Evolutionary conservation across 495 filamentous ascomycete genomes (phyloP).

Genomic region (Bombardia bombarda): DNA sequence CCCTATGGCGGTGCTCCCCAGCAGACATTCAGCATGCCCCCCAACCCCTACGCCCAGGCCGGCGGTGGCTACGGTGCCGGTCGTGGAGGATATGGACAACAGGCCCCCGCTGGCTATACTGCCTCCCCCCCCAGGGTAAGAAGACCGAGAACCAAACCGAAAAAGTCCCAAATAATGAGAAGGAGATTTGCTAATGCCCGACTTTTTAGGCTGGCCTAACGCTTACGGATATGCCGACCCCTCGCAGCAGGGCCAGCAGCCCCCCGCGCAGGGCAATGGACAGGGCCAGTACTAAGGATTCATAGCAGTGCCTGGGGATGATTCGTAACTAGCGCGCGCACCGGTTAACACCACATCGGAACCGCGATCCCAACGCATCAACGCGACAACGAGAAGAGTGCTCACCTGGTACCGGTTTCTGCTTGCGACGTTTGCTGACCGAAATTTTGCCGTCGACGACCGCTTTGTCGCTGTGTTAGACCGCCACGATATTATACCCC

Average conservation of each 20-base stretch:
- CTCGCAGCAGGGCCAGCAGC: conserved; percentile 23
- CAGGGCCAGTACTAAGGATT: conserved; percentile 20
- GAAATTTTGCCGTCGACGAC: not conserved
- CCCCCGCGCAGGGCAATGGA: conserved; percentile 22
- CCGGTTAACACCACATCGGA: not conserved
- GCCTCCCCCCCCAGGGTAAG: conserved; percentile 36
- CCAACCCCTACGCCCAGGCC: conserved; percentile 17
- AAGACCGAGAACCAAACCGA: not conserved
- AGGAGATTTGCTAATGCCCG: conserved; percentile 9
- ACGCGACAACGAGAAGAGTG: conserved; percentile 1
- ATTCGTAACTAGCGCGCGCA: conserved; percentile 4
- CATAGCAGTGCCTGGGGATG: not conserved
- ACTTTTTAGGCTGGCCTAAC: conserved; percentile 13
- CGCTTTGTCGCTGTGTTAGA: conserved; percentile 1
- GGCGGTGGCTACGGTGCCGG: conserved; percentile 19
- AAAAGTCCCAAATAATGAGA: conserved; percentile 1
- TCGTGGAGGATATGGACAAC: conserved; percentile 22
- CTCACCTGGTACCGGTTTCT: not conserved
- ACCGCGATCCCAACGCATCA: not conserved
- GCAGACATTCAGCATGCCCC: conserved; percentile 23
- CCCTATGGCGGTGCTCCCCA: conserved; percentile 31
- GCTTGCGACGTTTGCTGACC: not conserved
- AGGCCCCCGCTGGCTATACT: conserved; percentile 18
- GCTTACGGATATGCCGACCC: conserved; percentile 36
- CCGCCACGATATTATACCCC: conserved; percentile 6